Evolutionary conservation across 176 grass and related monocot genomes (phyloP).

Genomic region (Carex kokanica): DNA sequence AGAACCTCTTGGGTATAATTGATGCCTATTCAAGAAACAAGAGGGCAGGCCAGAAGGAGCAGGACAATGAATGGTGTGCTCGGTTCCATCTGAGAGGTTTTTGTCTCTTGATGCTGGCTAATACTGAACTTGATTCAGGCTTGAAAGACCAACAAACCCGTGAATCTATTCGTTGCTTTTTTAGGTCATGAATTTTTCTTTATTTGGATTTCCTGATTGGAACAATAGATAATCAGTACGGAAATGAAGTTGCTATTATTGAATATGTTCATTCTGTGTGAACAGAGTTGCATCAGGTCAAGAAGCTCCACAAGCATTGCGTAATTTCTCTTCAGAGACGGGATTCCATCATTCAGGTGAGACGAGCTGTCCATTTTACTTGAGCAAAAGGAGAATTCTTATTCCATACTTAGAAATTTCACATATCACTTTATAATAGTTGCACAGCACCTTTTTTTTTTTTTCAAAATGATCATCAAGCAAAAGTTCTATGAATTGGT

Average conservation of each 20-base stretch:
- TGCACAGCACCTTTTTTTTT: neutral
- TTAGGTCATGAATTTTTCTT: constrained; percentile 49
- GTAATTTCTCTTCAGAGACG: constrained; percentile 64
- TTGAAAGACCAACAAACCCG: constrained; percentile 71
- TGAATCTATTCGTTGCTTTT: constrained; percentile 83
- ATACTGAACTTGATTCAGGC: constrained; percentile 53
- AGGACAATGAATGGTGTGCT: constrained; percentile 52
- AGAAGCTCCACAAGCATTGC: constrained; percentile 59
- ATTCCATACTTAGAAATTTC: constrained; percentile 14
- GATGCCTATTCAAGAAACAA: constrained; percentile 56
- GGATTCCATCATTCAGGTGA: constrained; percentile 79
- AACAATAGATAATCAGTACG: neutral
- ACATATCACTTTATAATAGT: constrained; percentile 9
- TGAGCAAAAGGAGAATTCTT: constrained; percentile 7
- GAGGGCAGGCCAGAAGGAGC: constrained; percentile 37
- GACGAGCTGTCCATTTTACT: constrained; percentile 22
- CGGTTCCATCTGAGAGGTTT: constrained; percentile 80
- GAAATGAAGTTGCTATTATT: neutral
- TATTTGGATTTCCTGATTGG: constrained; percentile 23
- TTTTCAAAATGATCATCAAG: neutral
- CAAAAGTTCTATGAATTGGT: neutral
- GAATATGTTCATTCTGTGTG: constrained; percentile 19
- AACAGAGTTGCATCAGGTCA: constrained; percentile 71
- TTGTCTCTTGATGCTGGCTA: constrained; percentile 72
- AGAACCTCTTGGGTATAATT: constrained; percentile 76